A percentile compares a stretch with the other conserved stretches of the same genome.
Conservation (phyloP, 2,329 filamentous ascomycete genomes). For the Fusarium sp. region DNA sequence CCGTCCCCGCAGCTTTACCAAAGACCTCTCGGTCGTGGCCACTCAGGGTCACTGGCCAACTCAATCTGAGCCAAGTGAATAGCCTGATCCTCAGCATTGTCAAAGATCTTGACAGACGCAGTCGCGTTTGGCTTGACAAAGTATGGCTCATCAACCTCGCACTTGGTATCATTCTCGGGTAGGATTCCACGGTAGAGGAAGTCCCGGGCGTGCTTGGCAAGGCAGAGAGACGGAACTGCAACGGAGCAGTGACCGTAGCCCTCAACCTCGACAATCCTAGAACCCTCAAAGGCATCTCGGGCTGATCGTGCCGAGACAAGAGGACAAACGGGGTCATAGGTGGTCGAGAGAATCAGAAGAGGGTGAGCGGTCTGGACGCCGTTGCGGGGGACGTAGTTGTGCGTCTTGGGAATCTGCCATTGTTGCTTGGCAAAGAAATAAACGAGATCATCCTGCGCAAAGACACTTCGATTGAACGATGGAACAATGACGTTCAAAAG, state of each 20-base stretch:
- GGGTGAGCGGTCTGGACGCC: conserved; percentile 50
- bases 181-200: conserved; percentile 54
- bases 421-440: conserved; percentile 49
- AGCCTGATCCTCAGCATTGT: conserved; percentile 26
- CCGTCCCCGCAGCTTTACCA: not conserved
- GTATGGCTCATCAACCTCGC: conserved; percentile 54
- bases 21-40: conserved; percentile 10
- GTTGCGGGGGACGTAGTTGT: conserved; percentile 40
- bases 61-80: conserved; percentile 35
- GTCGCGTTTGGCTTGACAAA: conserved; percentile 42
- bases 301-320: conserved; percentile 53
- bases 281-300: conserved; percentile 49
- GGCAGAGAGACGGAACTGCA: conserved; percentile 52
- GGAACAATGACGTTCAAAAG: conserved; percentile 51
- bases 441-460: conserved; percentile 45
- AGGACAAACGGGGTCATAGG: conserved; percentile 63
- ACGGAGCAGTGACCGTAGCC: conserved; percentile 58
- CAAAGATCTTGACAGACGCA: not conserved
- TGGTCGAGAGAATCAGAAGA: conserved; percentile 47
- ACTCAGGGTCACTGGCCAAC: conserved; percentile 25
- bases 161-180: conserved; percentile 50
- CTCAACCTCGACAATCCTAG: conserved; percentile 54
- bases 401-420: conserved; percentile 46
- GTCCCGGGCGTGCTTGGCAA: conserved; percentile 49
- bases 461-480: conserved; percentile 47